Percentiles rank a stretch among this genome's conserved stretches.
Evolutionary conservation across 345 rosid species (phyloP).

Genomic region (Eucalyptus microcorys): DNA sequence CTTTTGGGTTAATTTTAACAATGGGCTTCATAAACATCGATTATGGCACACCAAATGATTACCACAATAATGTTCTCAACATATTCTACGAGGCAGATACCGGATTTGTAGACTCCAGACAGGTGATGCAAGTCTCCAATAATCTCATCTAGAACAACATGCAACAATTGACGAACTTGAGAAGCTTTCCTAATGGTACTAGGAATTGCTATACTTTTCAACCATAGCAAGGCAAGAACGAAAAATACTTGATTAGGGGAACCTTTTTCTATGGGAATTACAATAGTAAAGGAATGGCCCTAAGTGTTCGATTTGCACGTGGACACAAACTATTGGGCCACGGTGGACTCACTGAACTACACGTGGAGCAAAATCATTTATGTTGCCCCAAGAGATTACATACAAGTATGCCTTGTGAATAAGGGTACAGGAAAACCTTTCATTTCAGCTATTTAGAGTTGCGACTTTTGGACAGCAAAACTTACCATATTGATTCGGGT

Average conservation of each 20-base stretch:
- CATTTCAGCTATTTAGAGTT: neutral
- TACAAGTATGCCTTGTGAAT: neutral
- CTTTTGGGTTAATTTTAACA: too few relatives aligned
- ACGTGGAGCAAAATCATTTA: neutral
- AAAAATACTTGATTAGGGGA: too few relatives aligned
- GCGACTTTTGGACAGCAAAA: neutral
- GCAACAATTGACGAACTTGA: neutral
- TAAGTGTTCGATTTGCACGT: conserved; percentile 14
- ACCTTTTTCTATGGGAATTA: too few relatives aligned
- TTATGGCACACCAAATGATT: too few relatives aligned
- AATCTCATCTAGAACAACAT: too few relatives aligned
- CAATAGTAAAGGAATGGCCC: too few relatives aligned
- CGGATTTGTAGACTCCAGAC: accelerated
- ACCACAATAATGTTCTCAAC: too few relatives aligned
- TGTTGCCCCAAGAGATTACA: neutral
- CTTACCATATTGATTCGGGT: too few relatives aligned
- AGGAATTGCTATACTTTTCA: too few relatives aligned
- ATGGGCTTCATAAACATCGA: too few relatives aligned
- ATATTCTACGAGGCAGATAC: too few relatives aligned
- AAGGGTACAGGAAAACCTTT: neutral
- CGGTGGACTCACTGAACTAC: neutral
- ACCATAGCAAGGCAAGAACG: neutral
- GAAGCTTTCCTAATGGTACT: conserved; percentile 13
- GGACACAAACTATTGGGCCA: neutral
- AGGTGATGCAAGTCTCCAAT: too few relatives aligned